Evolutionary conservation across 768 basidiomycete genomes (phyloP), one percentile per base, ranked within the genome.

Genomic region (Hypholoma fasciculare): DNA sequence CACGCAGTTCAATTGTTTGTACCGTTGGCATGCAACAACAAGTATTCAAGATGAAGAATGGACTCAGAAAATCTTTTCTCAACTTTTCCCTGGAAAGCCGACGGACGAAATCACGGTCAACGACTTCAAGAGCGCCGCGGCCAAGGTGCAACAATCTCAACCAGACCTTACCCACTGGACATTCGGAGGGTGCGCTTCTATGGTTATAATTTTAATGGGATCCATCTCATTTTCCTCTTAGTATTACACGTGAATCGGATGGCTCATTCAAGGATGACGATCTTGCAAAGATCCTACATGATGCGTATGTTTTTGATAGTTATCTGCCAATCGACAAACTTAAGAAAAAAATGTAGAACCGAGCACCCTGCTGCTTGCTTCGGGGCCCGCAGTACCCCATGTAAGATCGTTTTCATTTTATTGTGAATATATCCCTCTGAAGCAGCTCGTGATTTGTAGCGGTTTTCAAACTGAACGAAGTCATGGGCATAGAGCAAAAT

Each of bases 1-100:
- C 23, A 34, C 6, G 9, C 30, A 90, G 88, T 94, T 94, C 76
- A 94, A 94, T 64, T 89, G 88, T 64, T 73, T 94, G 55, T 94
- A 94, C 71, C 83, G 89, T 17, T 79, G 92, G 92, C 92, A 94
- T 47, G 87, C 92, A 1, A 92, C 92, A 0, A 90, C 88, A 0
- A 91, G 88, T 44, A 63, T 67, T 14, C 78, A 81, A 53, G 92
- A 93, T 53, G 92, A 90, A 67, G 71, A 84, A 56, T 93, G 90
- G 89, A 82, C 86, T 2, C 65, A 72, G 37, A 27, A 66, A 17
- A 69, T 84, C 16, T 84, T 89, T 64, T 61, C 63, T 27, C 56
- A 78, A 5, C 57, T 87, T 39, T 92, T 92, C 70, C 75, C 77
- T 0, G 81, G 74, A 3, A 83, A 84, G 63, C 57, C 75, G 0